Conservation (phyloP, 1,139 yeast species). For the Ogataea hybrid region DNA sequence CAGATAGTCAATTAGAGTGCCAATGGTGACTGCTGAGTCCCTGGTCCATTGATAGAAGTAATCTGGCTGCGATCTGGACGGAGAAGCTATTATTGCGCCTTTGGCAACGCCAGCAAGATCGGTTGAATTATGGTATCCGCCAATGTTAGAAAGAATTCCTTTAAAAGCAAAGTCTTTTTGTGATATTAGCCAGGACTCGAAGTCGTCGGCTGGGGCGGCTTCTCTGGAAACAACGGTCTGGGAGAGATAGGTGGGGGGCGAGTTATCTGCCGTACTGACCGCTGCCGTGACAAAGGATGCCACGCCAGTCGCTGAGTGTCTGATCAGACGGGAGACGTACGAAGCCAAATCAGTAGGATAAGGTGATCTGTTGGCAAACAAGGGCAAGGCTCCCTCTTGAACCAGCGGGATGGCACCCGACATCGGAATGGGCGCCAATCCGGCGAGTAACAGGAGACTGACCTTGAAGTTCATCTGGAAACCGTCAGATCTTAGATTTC, state of each 20-base stretch:
- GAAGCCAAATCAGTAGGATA: background rate
- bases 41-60: conserved; percentile 90
- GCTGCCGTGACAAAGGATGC: conserved; percentile 7
- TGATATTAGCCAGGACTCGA: conserved; percentile 54
- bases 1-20: conserved; percentile 57
- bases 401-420: conserved; percentile 11
- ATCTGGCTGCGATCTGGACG: conserved; percentile 66
- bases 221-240: conserved; percentile 19
- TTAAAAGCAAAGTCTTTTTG: conserved; percentile 53
- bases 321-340: conserved; percentile 11
- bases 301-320: conserved; percentile 14
- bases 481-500: background rate
- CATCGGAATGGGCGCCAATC: conserved; percentile 2
- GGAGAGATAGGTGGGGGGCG: conserved; percentile 10
- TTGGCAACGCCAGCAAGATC: conserved; percentile 42
- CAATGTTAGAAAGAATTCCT: conserved; percentile 61
- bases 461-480: conserved; percentile 6
- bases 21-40: conserved; percentile 82
- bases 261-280: conserved; percentile 1
- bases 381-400: conserved; percentile 5
- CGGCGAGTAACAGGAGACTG: conserved; percentile 2
- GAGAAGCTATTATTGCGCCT: conserved; percentile 86
- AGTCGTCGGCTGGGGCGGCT: conserved; percentile 35
- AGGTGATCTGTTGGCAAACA: background rate
- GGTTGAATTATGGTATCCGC: conserved; percentile 41